Evolutionary conservation across 2,329 filamentous ascomycete genomes (phyloP), one percentile per base, ranked within the genome.

Genomic region (Fusarium sp.): DNA sequence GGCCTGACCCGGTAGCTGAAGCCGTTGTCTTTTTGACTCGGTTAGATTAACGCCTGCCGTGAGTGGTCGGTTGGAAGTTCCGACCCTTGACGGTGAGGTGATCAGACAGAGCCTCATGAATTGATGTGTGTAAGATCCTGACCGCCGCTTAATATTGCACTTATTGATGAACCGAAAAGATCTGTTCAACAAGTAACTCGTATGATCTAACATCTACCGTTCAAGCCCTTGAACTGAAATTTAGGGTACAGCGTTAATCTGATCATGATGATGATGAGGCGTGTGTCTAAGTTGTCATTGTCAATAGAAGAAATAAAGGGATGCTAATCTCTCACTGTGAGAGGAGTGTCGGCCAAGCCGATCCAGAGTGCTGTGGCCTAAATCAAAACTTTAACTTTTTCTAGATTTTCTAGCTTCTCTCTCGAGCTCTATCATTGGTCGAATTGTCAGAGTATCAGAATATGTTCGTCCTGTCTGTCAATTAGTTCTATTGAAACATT

Each of bases 61-160:
- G 46, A 56, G 47, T 50, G 42, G 47, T 54, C 43, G 50, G 61
- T 46, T 55, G 9, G n/a, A 63, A 48, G 47, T 37, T 24, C 52
- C 24, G 38, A 56, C 46, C 61, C 66, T 55, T 69, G 50, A 20
- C 24, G 15, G 24, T 46, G 35, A 26, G 47, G 54, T 58, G 41
- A 57, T 47, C 28, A 41, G 28, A 31, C 66, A 69, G 67, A 69
- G 67, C 67, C 67, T 69, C 66, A 67, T 57, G 29, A 26, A 38
- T 52, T 42, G 31, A 16, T 21, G 20, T 48, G 52, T 21, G 33
- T 39, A 12, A 29, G 29, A 21, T 29, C 23, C 47, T 62, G 57
- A 68, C 53, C 57, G 44, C 57, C 49, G 29, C 33, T 35, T 35
- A 28, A 33, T 18, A 44, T 20, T 47, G 18, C 29, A 13, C 29